These are phyloP conservation scores for Torulaspora maleeae DNA, from an alignment of 805 yeast genomes.

Conservation along the genomic window DNA sequence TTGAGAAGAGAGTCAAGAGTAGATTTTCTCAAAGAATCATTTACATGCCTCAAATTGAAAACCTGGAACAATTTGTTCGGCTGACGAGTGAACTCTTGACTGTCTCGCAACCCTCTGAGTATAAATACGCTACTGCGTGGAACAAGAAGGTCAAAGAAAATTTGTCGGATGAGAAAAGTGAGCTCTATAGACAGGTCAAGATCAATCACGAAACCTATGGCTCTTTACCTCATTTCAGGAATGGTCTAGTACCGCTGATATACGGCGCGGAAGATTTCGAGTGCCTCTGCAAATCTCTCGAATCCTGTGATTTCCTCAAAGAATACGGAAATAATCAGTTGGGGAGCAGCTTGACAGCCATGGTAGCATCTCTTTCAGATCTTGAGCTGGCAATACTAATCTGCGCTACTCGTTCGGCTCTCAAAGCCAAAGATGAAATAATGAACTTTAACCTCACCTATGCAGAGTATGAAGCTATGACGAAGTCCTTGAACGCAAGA, in stretches of 20 bases:
- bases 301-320: slow-evolving; percentile 17
- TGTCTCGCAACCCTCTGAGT: slow-evolving; percentile 27
- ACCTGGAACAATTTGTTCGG: slow-evolving; percentile 47
- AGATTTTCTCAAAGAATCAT: slow-evolving; percentile 80
- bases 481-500: slow-evolving; percentile 41
- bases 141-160: slow-evolving; percentile 38
- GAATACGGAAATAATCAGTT: slow-evolving; percentile 31
- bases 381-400: slow-evolving; percentile 67
- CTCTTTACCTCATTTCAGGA: slow-evolving; percentile 50
- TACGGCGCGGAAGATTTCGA: slow-evolving; percentile 29
- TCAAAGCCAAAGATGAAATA: slow-evolving; percentile 51
- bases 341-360: slow-evolving; percentile 24
- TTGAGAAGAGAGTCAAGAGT: slow-evolving; percentile 88
- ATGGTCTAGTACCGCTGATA: slow-evolving; percentile 42
- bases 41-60: slow-evolving; percentile 48
- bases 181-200: slow-evolving; percentile 38
- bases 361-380: slow-evolving; percentile 50
- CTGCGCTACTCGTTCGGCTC: slow-evolving; percentile 67
- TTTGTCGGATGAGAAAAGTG: slow-evolving; percentile 30
- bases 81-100: slow-evolving; percentile 39
- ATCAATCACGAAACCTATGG: slow-evolving; percentile 55
- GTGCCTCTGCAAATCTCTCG: slow-evolving; percentile 25
- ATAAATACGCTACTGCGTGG: slow-evolving; percentile 35
- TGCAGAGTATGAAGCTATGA: slow-evolving; percentile 64
- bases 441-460: slow-evolving; percentile 73